Evolutionary conservation across 169 alveolate genomes (phyloP).

Genomic region (Ophryocystis elektroscirrha): DNA sequence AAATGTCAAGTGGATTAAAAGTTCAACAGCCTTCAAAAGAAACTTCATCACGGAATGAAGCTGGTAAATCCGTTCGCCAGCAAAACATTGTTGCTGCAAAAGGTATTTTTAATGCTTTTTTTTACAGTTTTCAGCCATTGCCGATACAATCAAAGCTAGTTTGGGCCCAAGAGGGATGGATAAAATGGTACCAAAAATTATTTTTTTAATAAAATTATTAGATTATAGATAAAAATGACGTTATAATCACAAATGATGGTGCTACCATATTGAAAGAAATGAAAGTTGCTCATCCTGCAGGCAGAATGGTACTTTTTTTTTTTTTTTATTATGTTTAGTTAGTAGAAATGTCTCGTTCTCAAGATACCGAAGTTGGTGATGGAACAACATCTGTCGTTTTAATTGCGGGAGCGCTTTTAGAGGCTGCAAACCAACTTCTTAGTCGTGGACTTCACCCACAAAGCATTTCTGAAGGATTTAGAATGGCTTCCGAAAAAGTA

Average conservation of each 20-base stretch:
- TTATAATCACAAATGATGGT: constrained; percentile 97
- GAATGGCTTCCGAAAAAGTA: constrained; percentile 55
- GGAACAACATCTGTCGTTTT: constrained; percentile 96
- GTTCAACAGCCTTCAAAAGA: no score
- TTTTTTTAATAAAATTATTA: neutral
- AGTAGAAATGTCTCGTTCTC: constrained; percentile 89
- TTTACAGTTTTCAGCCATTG: constrained; percentile 50
- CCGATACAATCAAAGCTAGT: constrained; percentile 88
- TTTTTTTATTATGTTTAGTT: constrained; percentile 25
- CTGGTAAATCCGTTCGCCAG: constrained; percentile 8
- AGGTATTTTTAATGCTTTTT: constrained; percentile 25
- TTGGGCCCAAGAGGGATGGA: constrained; percentile 99
- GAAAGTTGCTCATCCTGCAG: constrained; percentile 19
- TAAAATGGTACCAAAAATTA: constrained; percentile 55
- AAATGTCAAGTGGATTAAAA: no score
- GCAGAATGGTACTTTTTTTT: constrained; percentile 10
- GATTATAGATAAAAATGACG: constrained; percentile 79
- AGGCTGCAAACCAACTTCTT: constrained; percentile 67
- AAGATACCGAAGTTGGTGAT: constrained; percentile 99
- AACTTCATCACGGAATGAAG: constrained; percentile 20
- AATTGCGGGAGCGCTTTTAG: constrained; percentile 85
- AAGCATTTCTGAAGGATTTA: constrained; percentile 77
- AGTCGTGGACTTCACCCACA: constrained; percentile 91
- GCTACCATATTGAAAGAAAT: constrained; percentile 85
- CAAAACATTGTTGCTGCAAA: constrained; percentile 22